Evolutionary conservation across 225 moss, liverwort and hornwort species (phyloP), one percentile per base, ranked within the genome.

Genomic region (Asterella californica): DNA sequence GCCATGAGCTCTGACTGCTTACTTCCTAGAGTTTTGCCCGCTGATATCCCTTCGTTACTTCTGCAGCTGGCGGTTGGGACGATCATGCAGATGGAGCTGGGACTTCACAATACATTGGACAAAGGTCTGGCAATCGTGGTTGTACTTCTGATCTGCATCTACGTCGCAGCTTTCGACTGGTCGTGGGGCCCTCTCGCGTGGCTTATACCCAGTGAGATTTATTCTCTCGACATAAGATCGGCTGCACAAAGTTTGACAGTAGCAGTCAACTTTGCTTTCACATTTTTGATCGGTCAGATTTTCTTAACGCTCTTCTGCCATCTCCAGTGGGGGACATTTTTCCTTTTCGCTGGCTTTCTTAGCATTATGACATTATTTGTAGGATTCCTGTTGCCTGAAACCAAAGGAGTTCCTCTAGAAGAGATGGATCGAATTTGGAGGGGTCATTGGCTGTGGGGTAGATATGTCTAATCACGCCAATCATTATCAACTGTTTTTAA

Each of bases 131-230:
- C 86, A 42, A 7, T 84, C 10, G 55, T 68, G 63, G 85, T 90
- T 32, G 84, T 93, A 37, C 27, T 86, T 15, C 45, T 90, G 62
- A 81, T 91, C 33, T 93, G 93, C 30, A 37, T 82, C 7, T 90
- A 80, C 37, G 87, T 90, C 7, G 86, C 89, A 8, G 90, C 84
- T 0, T 95, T 84, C 27, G 91, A 90, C 5, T 93, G 93, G 90
- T 95, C 93, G 1, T 95, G 91, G 91, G 93, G 95, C 30, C 95
- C 95, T 0, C 82, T 95, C 14, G 77, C 82, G 0, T 95, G 91
- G 95, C 70, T 95, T 0, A 84, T 91, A 14, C 91, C 93, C 30
- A 91, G 91, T 46, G 95, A 95, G 64, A 93, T 95, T 15, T 87
- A 82, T 52, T 80, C 91, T 10, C 25, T 81, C 8, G 89, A 91